These are phyloP conservation scores for Mycothermus thermophilus DNA, from an alignment of 495 filamentous ascomycete genomes.

Conservation along the genomic window DNA sequence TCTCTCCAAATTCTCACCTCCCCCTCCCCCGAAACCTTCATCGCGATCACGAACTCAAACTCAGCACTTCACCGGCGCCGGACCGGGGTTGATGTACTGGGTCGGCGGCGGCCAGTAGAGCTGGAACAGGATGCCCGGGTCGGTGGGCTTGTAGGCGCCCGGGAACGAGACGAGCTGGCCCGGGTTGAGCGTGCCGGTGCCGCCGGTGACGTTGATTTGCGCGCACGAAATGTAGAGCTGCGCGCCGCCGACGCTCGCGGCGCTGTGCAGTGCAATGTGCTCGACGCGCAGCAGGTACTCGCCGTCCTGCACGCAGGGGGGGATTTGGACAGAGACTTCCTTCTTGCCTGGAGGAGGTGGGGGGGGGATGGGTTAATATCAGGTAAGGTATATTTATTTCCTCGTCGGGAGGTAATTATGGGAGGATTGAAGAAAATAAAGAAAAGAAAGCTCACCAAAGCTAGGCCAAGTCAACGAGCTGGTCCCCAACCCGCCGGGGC, in stretches of 20 bases:
- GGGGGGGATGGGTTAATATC: neutral
- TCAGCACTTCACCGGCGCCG: slow-evolving; percentile 16
- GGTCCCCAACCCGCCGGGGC: slow-evolving; percentile 22
- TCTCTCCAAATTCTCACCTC: too few species aligned
- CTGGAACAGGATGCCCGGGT: slow-evolving; percentile 34
- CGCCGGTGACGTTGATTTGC: slow-evolving; percentile 30
- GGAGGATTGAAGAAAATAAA: neutral
- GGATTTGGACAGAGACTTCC: slow-evolving; percentile 30
- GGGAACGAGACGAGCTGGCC: slow-evolving; percentile 29
- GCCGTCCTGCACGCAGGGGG: slow-evolving; percentile 34
- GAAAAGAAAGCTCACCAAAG: slow-evolving; percentile 16
- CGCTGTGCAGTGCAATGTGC: slow-evolving; percentile 40
- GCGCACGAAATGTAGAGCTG: slow-evolving; percentile 42
- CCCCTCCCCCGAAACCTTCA: too few species aligned
- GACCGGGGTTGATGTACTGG: slow-evolving; percentile 25
- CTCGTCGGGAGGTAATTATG: neutral
- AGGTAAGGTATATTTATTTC: neutral
- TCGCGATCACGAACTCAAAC: too few species aligned
- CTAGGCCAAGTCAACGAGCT: slow-evolving; percentile 30
- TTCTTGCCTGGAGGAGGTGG: slow-evolving; percentile 14
- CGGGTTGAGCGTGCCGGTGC: slow-evolving; percentile 23
- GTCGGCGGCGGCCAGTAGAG: slow-evolving; percentile 28
- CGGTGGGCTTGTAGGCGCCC: slow-evolving; percentile 30
- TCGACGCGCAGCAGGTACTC: slow-evolving; percentile 47
- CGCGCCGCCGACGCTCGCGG: slow-evolving; percentile 30